Conservation (phyloP, 2,329 filamentous ascomycete species). For the Aspergillus sp. region DNA sequence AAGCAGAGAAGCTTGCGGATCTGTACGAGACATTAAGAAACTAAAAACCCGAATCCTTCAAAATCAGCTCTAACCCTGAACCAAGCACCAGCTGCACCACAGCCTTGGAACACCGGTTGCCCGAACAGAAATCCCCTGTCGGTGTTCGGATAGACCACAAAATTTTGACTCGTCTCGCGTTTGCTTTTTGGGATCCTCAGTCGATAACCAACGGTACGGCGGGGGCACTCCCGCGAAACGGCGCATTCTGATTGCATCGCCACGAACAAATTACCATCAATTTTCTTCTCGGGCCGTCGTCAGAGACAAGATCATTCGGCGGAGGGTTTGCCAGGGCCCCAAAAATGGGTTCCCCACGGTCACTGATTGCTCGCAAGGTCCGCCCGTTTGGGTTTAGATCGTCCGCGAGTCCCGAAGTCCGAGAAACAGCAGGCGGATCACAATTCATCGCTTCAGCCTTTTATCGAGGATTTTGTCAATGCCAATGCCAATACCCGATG, state of each 20-base stretch:
- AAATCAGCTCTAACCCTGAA: background rate
- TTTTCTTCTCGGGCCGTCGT: slow-evolving; percentile 1
- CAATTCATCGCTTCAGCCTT: background rate
- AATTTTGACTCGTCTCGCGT: background rate
- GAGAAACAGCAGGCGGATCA: slow-evolving; percentile 1
- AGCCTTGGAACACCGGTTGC: background rate
- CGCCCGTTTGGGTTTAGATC: slow-evolving; percentile 27
- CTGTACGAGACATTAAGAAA: background rate
- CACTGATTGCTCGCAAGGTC: slow-evolving; percentile 24
- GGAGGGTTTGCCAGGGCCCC: background rate
- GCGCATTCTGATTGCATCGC: slow-evolving; percentile 1
- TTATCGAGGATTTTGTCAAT: background rate
- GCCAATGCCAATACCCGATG: background rate
- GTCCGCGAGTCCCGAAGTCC: background rate
- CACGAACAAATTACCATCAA: background rate
- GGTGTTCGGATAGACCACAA: slow-evolving; percentile 1
- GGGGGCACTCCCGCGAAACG: background rate
- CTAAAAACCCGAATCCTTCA: background rate
- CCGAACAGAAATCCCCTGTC: background rate
- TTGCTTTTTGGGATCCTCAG: background rate
- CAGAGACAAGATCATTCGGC: slow-evolving; percentile 7
- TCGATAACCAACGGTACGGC: slow-evolving; percentile 1
- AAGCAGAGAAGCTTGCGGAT: background rate
- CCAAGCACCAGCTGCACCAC: background rate
- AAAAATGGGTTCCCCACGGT: background rate